phyloP scores from a whole-genome alignment of 257 asterid species.

The Nicotiana knightiana region DNA sequence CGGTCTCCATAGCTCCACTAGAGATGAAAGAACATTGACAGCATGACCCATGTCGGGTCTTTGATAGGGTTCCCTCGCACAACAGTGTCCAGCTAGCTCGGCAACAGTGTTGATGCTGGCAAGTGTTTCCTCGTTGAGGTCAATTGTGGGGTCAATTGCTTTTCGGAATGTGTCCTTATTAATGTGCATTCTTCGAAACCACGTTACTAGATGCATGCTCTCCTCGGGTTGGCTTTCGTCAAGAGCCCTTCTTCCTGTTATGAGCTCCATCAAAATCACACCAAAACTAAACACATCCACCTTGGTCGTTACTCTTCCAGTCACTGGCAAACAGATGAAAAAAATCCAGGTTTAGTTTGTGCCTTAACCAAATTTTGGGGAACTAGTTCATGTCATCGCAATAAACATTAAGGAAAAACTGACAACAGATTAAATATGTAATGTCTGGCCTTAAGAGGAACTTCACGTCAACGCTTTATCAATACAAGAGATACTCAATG shows the following conservation, averaged over 20 bases:
- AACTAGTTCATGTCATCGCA: no score
- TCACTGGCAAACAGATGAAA: constrained; percentile 40
- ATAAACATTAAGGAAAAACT: no score
- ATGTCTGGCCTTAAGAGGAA: no score
- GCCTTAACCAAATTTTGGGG: not conserved
- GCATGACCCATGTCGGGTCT: constrained; percentile 96
- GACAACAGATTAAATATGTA: no score
- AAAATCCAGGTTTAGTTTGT: constrained; percentile 2
- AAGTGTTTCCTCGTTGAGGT: constrained; percentile 53
- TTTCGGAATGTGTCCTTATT: constrained; percentile 74
- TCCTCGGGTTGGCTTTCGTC: constrained; percentile 95
- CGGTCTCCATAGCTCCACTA: constrained; percentile 90
- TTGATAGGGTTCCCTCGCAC: constrained; percentile 84
- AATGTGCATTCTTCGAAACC: constrained; percentile 84
- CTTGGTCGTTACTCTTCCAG: constrained; percentile 89
- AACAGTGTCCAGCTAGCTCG: constrained; percentile 88
- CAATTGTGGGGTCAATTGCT: constrained; percentile 84
- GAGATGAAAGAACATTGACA: constrained; percentile 79
- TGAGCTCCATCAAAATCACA: constrained; percentile 88
- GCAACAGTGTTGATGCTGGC: constrained; percentile 76
- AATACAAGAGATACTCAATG: no score
- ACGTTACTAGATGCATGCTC: constrained; percentile 91
- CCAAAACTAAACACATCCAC: constrained; percentile 95
- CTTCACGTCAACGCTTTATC: no score
- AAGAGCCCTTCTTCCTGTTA: constrained; percentile 84